phyloP scores from a whole-genome alignment of 805 yeast genomes.

The Diddensiella transvaalensis region DNA sequence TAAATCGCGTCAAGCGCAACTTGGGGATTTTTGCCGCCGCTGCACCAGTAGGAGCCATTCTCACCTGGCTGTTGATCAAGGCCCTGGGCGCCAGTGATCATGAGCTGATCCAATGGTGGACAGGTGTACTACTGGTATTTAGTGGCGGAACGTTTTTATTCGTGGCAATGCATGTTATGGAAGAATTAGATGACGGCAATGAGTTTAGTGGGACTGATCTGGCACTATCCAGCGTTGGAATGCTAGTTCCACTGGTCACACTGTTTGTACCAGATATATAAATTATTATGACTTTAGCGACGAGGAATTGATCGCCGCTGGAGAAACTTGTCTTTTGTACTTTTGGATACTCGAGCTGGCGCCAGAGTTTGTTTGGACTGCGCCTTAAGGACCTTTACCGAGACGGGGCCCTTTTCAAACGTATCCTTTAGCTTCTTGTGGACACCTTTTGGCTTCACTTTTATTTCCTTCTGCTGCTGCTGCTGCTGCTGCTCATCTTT shows the following conservation, averaged over 20 bases:
- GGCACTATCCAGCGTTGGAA: slow-evolving; percentile 28
- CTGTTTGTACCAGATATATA: slow-evolving; percentile 29
- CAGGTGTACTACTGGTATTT: slow-evolving; percentile 57
- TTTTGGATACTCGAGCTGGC: slow-evolving; percentile 23
- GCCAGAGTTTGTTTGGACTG: slow-evolving; percentile 25
- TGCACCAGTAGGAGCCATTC: slow-evolving; percentile 60
- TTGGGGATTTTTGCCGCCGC: slow-evolving; percentile 50
- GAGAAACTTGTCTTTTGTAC: slow-evolving; percentile 28
- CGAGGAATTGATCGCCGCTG: slow-evolving; percentile 19
- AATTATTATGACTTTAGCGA: background rate
- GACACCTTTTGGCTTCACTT: slow-evolving; percentile 17
- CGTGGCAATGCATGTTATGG: slow-evolving; percentile 64
- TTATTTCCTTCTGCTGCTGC: slow-evolving; percentile 14
- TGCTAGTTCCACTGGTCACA: slow-evolving; percentile 33
- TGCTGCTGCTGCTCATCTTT: slow-evolving; percentile 11
- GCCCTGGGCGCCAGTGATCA: slow-evolving; percentile 20
- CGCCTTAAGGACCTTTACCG: slow-evolving; percentile 24
- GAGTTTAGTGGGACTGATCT: slow-evolving; percentile 21
- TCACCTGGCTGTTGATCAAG: slow-evolving; percentile 42
- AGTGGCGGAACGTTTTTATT: slow-evolving; percentile 72
- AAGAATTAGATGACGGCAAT: slow-evolving; percentile 35
- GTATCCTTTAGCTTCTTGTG: slow-evolving; percentile 9
- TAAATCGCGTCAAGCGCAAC: slow-evolving; percentile 41
- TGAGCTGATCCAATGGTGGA: slow-evolving; percentile 35
- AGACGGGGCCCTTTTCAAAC: slow-evolving; percentile 27